Conservation (phyloP, 352 stramenopile species). For the Globisporangium paddicum region DNA sequence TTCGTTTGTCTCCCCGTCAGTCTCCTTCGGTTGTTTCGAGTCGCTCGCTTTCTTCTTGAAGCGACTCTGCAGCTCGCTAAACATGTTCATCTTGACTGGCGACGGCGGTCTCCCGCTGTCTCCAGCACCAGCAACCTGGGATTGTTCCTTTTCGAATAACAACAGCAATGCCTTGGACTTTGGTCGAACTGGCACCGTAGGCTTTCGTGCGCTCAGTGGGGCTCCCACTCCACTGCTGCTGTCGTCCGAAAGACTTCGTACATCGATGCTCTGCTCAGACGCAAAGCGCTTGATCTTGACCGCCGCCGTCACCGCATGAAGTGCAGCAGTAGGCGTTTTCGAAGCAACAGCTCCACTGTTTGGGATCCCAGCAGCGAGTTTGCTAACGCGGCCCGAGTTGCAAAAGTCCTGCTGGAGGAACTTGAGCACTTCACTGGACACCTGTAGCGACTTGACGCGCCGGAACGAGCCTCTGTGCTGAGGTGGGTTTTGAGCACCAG, state of each 20-base stretch:
- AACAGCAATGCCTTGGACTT: slow-evolving; percentile 53
- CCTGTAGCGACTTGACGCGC: slow-evolving; percentile 50
- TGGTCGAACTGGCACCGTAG: slow-evolving; percentile 15
- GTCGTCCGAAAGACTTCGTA: background rate
- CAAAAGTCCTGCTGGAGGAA: slow-evolving; percentile 79
- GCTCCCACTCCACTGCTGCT: background rate
- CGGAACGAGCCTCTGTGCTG: slow-evolving; percentile 20
- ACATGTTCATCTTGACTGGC: slow-evolving; percentile 24
- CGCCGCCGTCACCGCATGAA: slow-evolving; percentile 1
- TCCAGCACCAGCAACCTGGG: background rate
- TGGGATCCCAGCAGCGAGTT: background rate
- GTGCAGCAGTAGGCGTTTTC: background rate
- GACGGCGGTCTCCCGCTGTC: background rate
- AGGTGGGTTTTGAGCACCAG: background rate
- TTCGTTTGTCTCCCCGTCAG: background rate
- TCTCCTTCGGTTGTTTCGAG: slow-evolving; percentile 2
- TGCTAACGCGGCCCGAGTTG: slow-evolving; percentile 25
- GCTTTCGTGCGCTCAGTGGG: background rate
- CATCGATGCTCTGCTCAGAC: slow-evolving; percentile 6
- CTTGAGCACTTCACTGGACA: slow-evolving; percentile 49
- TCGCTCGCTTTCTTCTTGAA: slow-evolving; percentile 11
- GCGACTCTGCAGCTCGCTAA: slow-evolving; percentile 35
- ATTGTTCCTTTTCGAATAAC: slow-evolving; percentile 28
- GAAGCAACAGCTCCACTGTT: background rate
- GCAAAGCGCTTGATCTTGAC: slow-evolving; percentile 16